Evolutionary conservation across 2,329 filamentous ascomycete genomes (phyloP), one percentile per base, ranked within the genome.

Genomic region (Penicillium frequentans): DNA sequence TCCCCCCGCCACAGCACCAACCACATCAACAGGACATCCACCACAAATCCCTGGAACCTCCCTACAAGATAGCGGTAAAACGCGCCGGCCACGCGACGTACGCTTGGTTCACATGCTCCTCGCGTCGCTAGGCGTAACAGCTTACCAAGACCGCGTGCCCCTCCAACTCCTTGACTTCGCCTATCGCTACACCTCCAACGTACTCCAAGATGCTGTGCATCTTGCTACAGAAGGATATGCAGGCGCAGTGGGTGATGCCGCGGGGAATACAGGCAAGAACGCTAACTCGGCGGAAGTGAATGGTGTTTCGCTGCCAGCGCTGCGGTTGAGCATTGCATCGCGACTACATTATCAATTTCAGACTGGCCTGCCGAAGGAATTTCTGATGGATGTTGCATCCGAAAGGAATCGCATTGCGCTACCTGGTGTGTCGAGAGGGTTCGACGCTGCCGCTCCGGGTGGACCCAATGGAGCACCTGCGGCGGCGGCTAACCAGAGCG

Each of bases 311-410:
- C 71, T 88, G 13, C 78, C 81, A 29, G 82, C 84, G 54, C 68
- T 89, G 48, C 76, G 86, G 26, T 80, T 87, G 57, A 85, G 84
- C 3, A 86, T 89, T 52, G 82, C 82, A 2, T 83, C 81, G 45
- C 76, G 85, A 16, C 75, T 85, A 50, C 81, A 84, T 54, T 82
- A 86, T 64, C 83, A 86, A 66, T 88, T 88, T 66, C 80, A 82
- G 61, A 76, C 81, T 0, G 77, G 78, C 0, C 65, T 88, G 60
- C 83, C 85, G 0, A 87, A 87, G 67, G 85, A 87, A 64, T 86
- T 84, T 57, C 74, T 87, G 66, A 76, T 81, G 63, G 83, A 86
- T 68, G 72, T 86, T 27, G 85, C 83, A 14, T 74, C 75, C 26
- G 82, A 84, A 67, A 73, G 81, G 58, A 86, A 86, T 68, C 71